These are phyloP conservation scores for Sabuloglossum arenarium DNA, from an alignment of 495 filamentous ascomycete genomes.

Conservation along the genomic window DNA sequence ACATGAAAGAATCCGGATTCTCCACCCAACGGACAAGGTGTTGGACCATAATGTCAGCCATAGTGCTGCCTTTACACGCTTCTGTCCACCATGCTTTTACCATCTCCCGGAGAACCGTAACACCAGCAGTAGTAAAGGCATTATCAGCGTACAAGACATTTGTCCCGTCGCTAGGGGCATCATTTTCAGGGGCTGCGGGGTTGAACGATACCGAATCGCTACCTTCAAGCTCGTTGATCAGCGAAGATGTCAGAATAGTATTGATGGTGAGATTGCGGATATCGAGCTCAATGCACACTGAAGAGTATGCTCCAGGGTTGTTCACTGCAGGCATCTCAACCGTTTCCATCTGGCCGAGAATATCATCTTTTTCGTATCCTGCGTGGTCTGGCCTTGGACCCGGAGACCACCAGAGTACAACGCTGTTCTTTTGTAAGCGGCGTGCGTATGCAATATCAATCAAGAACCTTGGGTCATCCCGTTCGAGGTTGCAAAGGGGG, in stretches of 20 bases:
- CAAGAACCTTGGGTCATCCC: slow-evolving; percentile 78
- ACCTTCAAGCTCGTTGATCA: slow-evolving; percentile 95
- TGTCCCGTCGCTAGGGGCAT: slow-evolving; percentile 31
- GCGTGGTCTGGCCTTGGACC: slow-evolving; percentile 81
- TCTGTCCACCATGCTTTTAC: slow-evolving; percentile 97
- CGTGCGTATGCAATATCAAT: slow-evolving; percentile 93
- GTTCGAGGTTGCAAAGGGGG: slow-evolving; percentile 85
- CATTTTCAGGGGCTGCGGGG: slow-evolving; percentile 45
- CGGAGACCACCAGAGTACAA: slow-evolving; percentile 95
- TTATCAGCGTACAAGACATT: slow-evolving; percentile 72
- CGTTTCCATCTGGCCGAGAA: slow-evolving; percentile 62
- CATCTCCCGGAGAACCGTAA: slow-evolving; percentile 86
- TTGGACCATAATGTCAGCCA: slow-evolving; percentile 96
- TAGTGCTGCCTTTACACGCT: slow-evolving; percentile 71
- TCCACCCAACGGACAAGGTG: slow-evolving; percentile 96
- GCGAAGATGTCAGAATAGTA: slow-evolving; percentile 84
- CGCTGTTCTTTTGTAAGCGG: slow-evolving; percentile 73
- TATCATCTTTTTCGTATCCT: slow-evolving; percentile 86
- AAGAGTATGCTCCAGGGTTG: slow-evolving; percentile 77
- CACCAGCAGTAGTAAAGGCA: slow-evolving; percentile 78
- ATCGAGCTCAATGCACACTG: slow-evolving; percentile 90
- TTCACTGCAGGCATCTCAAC: slow-evolving; percentile 90
- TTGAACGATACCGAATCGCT: slow-evolving; percentile 62
- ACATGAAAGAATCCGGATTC: slow-evolving; percentile 75
- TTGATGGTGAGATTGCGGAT: slow-evolving; percentile 93